Conservation (phyloP, 179 eudicot species). For the Beta lomatogona region DNA sequence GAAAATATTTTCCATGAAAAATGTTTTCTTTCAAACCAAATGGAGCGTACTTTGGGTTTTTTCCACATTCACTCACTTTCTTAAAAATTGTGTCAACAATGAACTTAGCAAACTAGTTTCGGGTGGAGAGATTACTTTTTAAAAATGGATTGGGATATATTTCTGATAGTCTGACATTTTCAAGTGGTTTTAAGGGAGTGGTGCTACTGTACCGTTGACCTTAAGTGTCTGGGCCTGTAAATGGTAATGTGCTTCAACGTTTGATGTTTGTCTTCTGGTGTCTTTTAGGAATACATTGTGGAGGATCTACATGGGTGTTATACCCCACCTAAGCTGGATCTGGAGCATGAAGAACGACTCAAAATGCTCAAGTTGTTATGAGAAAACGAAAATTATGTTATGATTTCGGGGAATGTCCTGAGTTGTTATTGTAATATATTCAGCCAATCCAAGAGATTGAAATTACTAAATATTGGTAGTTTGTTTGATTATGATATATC, state of each 20-base stretch:
- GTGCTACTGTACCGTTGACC: not conserved
- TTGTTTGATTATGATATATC: too few relatives aligned
- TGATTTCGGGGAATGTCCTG: not conserved
- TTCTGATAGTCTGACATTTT: not conserved
- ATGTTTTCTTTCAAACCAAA: too few relatives aligned
- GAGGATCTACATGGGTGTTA: constrained; percentile 81
- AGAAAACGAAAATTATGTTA: not conserved
- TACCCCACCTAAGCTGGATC: constrained; percentile 69
- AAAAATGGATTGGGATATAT: not conserved
- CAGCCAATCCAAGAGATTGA: not conserved
- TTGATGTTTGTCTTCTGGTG: constrained; percentile 10
- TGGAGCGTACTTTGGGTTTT: too few relatives aligned
- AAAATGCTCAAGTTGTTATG: constrained; percentile 71
- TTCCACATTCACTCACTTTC: too few relatives aligned
- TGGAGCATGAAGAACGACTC: constrained; percentile 68
- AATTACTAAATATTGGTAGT: too few relatives aligned
- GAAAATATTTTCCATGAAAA: too few relatives aligned
- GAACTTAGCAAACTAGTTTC: too few relatives aligned
- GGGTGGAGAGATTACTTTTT: too few relatives aligned
- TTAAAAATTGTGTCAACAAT: too few relatives aligned
- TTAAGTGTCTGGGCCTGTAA: not conserved
- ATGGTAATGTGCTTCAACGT: not conserved
- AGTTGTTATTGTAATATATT: not conserved
- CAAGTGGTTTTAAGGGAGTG: not conserved
- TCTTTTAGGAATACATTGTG: constrained; percentile 73